Conservation (phyloP, 805 yeast species). For the Zygoascus tannicola region DNA sequence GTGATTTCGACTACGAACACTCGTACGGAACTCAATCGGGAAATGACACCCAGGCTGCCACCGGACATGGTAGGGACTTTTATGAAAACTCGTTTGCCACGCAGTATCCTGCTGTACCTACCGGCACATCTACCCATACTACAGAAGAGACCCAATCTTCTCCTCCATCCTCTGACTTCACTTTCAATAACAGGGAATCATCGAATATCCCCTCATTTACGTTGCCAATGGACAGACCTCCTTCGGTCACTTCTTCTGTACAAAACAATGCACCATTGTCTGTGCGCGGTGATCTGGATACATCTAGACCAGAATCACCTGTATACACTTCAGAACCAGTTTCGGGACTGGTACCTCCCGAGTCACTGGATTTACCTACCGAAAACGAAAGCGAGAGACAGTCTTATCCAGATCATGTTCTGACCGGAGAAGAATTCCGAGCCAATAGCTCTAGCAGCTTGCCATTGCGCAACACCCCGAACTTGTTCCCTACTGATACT, state of each 20-base stretch:
- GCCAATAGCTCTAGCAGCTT: background rate
- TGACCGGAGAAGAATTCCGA: constrained; percentile 2
- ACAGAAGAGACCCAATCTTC: constrained; percentile 24
- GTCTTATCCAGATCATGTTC: background rate
- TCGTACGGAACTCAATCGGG: background rate
- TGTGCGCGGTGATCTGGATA: constrained; percentile 57
- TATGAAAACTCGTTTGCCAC: constrained; percentile 20
- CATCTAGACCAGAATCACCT: constrained; percentile 35
- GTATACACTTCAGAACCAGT: constrained; percentile 27
- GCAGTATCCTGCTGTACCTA: constrained; percentile 21
- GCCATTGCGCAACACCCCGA: background rate
- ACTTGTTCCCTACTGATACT: constrained; percentile 1
- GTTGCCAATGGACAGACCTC: constrained; percentile 49
- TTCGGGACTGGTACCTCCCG: constrained; percentile 24
- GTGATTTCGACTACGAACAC: background rate
- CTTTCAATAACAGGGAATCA: constrained; percentile 13
- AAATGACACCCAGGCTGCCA: background rate
- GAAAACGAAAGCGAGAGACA: background rate
- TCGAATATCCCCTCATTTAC: constrained; percentile 29
- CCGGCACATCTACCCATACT: constrained; percentile 14
- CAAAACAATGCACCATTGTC: constrained; percentile 88
- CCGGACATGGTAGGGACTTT: constrained; percentile 7
- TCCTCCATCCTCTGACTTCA: constrained; percentile 21
- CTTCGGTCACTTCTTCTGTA: constrained; percentile 80
- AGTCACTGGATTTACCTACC: constrained; percentile 8